Percentiles rank a stretch among this genome's conserved stretches.
Evolutionary conservation across 192 early-diverging fungal genomes (phyloP).

Genomic region (Backusella morwellensis): DNA sequence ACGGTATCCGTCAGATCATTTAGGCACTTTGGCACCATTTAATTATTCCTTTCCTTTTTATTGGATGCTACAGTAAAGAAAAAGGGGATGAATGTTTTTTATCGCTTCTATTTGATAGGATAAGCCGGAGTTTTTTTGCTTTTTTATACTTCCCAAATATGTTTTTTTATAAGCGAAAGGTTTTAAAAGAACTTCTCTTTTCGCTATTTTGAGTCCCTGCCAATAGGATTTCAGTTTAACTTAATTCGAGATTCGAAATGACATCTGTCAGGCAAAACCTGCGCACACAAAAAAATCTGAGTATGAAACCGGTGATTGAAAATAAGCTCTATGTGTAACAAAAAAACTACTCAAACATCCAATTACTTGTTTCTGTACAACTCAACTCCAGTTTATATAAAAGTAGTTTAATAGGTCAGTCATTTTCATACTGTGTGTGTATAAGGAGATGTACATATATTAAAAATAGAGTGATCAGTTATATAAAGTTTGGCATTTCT

Average conservation of each 20-base stretch:
- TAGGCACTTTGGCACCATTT: neutral
- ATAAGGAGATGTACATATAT: neutral
- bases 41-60: neutral
- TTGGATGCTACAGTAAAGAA: neutral
- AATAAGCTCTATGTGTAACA: neutral
- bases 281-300: neutral
- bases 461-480: neutral
- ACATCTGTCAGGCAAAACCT: slow-evolving; percentile 3
- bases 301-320: neutral
- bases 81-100: neutral
- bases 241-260: neutral
- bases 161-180: neutral
- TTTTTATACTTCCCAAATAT: neutral
- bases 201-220: neutral
- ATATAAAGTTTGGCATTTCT: neutral
- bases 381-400: neutral
- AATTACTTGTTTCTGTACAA: neutral
- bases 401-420: neutral
- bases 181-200: slow-evolving; percentile 3
- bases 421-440: neutral
- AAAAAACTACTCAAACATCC: neutral
- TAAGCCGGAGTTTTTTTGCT: neutral
- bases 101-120: neutral
- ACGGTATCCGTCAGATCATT: neutral
- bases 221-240: neutral